Evolutionary conservation across 2,329 filamentous ascomycete species (phyloP).

Genomic region (Colletotrichum tropicicola): DNA sequence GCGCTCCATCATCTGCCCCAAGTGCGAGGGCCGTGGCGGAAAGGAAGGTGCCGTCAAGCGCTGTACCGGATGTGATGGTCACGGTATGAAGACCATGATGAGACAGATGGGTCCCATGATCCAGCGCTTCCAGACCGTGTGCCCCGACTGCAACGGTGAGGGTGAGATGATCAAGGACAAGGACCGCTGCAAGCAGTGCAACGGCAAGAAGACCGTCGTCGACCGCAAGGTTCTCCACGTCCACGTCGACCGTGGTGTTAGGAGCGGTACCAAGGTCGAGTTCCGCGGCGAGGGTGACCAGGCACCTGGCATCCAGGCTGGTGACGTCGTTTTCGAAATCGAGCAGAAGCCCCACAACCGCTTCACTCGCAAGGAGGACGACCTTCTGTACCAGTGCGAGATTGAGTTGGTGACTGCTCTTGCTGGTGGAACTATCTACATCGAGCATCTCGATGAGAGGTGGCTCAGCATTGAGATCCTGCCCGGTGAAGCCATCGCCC

Average conservation of each 20-base stretch:
- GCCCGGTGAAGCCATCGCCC: slow-evolving; percentile 93
- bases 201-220: slow-evolving; percentile 96
- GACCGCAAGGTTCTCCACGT: slow-evolving; percentile 99
- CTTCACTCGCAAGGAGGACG: slow-evolving; percentile 96
- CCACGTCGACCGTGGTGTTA: slow-evolving; percentile 94
- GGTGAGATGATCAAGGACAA: slow-evolving; percentile 97
- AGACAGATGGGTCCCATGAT: slow-evolving; percentile 99
- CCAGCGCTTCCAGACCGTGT: slow-evolving; percentile 99
- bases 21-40: slow-evolving; percentile 92
- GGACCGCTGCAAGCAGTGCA: slow-evolving; percentile 96
- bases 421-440: slow-evolving; percentile 87
- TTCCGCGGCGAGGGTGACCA: slow-evolving; percentile 98
- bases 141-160: slow-evolving; percentile 97
- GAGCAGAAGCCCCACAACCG: slow-evolving; percentile 98
- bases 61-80: slow-evolving; percentile 89
- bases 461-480: slow-evolving; percentile 95
- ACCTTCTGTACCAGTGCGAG: slow-evolving; percentile 93
- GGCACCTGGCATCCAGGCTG: slow-evolving; percentile 88
- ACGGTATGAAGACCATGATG: slow-evolving; percentile 99
- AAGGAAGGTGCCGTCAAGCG: slow-evolving; percentile 98
- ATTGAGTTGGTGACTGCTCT: slow-evolving; percentile 96
- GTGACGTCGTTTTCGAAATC: slow-evolving; percentile 98
- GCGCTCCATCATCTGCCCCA: slow-evolving; percentile 95
- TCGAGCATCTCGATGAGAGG: slow-evolving; percentile 97
- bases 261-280: slow-evolving; percentile 94